Evolutionary conservation across 2,329 filamentous ascomycete genomes (phyloP), one percentile per base, ranked within the genome.

Genomic region (Calonectria naviculata): DNA sequence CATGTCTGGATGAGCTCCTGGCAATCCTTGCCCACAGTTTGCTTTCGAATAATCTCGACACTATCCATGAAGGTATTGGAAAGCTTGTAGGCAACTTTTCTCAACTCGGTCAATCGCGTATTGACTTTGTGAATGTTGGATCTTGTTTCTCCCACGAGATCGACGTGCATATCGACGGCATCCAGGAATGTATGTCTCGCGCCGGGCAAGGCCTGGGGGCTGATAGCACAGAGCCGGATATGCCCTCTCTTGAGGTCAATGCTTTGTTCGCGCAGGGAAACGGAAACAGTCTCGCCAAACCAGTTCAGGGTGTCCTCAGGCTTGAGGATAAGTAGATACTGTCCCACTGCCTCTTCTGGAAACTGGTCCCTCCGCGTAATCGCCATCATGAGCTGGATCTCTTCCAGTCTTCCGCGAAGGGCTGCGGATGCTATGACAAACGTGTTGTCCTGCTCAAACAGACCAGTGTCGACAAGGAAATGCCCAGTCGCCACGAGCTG

Each of bases 11-110:
- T 97, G 34, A 99, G 90, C 79, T 99, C 97, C 78, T 98, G 95
- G 81, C 96, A 98, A 75, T 97, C 93, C 74, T 96, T 90, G 10
- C 93, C 94, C 68, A 90, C 89, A 1, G 95, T 95, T 83, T 99
- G 96, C 76, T 92, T 92, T 74, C 95, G 90, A 74, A 99, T 97
- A 73, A 94, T 95, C 81, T 97, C 95, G 52, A 99, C 97, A 80
- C 95, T 98, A 83, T 98, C 96, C 95, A 99, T 98, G 83, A 99
- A 98, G 8, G 95, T 95, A 84, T 98, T 98, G 63, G 95, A 98
- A 49, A 99, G 88, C 83, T 97, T 98, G 87, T 97, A 98, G 4
- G 96, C 95, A 3, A 97, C 97, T 81, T 95, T 95, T 78, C 97
- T 95, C 78, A 98, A 98, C 81, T 97, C 97, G 78, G 95, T 96